Evolutionary conservation across 1,284 basidiomycete genomes (phyloP), one percentile per base, ranked within the genome.

Genomic region (Papiliotrema fonsecae): DNA sequence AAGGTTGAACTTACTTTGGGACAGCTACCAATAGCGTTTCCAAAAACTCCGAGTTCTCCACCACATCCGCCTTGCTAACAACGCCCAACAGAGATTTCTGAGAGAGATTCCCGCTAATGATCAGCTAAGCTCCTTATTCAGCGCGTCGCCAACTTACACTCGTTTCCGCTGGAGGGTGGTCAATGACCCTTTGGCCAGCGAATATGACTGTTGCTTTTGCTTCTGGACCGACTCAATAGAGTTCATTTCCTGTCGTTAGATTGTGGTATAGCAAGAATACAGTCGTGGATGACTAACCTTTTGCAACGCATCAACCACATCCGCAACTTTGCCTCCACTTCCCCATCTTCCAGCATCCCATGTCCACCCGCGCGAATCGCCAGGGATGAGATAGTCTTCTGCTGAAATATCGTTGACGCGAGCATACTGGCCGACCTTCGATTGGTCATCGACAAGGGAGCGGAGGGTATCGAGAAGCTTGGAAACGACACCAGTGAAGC

Each of bases 391-490:
- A 69, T 96, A 94, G 51, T 85, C 82, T 57, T 96, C 91, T 2
- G 88, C 81, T 32, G 78, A 78, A 52, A 81, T 78, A 65, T 96
- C 91, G 61, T 96, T 87, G 21, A 97, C 84, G 32, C 70, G 57
- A 2, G 70, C 67, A 67, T 97, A 90, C 67, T 91, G 88, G 19
- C 81, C 76, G 30, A 97, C 80, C 70, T 90, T 90, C 10, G 86
- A 82, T 66, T 96, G 90, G 61, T 96, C 92, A 67, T 91, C 92
- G 47, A 94, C 76, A 47, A 98, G 80, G 57, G 86, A 88, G 41
- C 92, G 87, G 43, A 97, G 80, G 0, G 91, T 93, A 66, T 98
- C 96, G 51, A 97, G 89, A 22, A 87, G 86, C 79, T 97, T 97
- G 54, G 87, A 87, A 51, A 94, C 86, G 11, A 85, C 83, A 21